Conservation (phyloP, 2,329 filamentous ascomycete species). For the Fusarium papillatum region DNA sequence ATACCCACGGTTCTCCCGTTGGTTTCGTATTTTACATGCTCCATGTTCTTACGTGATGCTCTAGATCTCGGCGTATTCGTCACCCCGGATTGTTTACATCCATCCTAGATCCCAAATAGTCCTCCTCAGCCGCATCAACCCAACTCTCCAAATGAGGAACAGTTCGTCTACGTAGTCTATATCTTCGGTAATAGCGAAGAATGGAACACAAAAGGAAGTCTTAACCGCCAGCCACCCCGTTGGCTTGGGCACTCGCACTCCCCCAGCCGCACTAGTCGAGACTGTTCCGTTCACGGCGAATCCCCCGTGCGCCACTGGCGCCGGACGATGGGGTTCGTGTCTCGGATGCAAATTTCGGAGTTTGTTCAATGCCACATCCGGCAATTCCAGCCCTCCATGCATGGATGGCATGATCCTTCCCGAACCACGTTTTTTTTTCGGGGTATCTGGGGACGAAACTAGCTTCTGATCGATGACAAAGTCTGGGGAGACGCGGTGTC, state of each 20-base stretch:
- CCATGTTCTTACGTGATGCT: neutral
- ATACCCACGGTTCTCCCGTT: neutral
- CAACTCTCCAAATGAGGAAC: neutral
- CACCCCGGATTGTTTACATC: neutral
- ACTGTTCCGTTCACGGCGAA: neutral
- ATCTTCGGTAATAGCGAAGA: neutral
- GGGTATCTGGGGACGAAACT: neutral
- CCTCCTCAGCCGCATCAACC: neutral
- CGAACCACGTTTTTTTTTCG: neutral
- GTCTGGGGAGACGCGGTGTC: neutral
- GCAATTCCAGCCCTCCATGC: neutral
- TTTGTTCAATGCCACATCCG: neutral
- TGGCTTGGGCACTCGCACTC: neutral
- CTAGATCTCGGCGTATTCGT: neutral
- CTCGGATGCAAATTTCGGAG: neutral
- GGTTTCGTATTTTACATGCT: neutral
- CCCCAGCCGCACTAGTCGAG: neutral
- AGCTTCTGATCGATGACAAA: neutral
- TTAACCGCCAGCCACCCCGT: neutral
- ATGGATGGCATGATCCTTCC: neutral
- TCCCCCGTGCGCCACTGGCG: neutral
- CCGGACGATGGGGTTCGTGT: neutral
- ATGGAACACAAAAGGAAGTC: neutral
- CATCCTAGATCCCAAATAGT: neutral
- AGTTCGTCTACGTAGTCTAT: neutral